Evolutionary conservation across 2,329 filamentous ascomycete species (phyloP).

Genomic region (Xylaria arbuscula): DNA sequence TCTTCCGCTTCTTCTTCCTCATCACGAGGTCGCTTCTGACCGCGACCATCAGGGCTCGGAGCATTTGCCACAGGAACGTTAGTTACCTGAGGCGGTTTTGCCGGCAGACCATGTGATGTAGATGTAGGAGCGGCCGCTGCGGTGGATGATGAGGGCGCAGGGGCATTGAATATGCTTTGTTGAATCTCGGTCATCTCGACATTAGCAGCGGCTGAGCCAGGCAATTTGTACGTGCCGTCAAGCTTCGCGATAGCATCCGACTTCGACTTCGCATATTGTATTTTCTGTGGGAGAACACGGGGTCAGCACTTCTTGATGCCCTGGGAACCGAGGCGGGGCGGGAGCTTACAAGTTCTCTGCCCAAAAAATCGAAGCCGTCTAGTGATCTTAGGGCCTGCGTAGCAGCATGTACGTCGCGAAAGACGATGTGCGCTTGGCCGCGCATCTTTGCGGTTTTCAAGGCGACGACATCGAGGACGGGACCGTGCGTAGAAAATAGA

Average conservation of each 20-base stretch:
- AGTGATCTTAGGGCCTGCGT: conserved; percentile 93
- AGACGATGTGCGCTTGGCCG: conserved; percentile 93
- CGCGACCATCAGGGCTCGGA: conserved; percentile 65
- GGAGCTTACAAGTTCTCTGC: conserved; percentile 79
- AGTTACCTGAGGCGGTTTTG: conserved; percentile 61
- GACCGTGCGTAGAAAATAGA: conserved; percentile 92
- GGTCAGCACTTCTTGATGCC: conserved; percentile 28
- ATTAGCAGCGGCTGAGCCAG: conserved; percentile 63
- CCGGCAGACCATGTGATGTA: conserved; percentile 54
- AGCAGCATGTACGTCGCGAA: conserved; percentile 87
- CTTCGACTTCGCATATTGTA: conserved; percentile 89
- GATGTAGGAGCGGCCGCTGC: conserved; percentile 53
- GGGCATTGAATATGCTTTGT: conserved; percentile 82
- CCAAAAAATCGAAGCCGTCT: conserved; percentile 87
- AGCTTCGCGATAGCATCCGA: conserved; percentile 91
- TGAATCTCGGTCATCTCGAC: conserved; percentile 78
- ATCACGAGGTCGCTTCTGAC: conserved; percentile 77
- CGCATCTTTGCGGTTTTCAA: conserved; percentile 93
- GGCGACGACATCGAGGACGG: conserved; percentile 90
- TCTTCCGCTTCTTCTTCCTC: conserved; percentile 70
- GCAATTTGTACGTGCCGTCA: conserved; percentile 86
- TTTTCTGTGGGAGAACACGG: conserved; percentile 69
- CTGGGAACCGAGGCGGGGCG: neutral
- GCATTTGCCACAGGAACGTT: conserved; percentile 64
- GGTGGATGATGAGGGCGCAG: conserved; percentile 63